Evolutionary conservation across 2,329 filamentous ascomycete genomes (phyloP).

Genomic region (Calcarisporium arbuscula): DNA sequence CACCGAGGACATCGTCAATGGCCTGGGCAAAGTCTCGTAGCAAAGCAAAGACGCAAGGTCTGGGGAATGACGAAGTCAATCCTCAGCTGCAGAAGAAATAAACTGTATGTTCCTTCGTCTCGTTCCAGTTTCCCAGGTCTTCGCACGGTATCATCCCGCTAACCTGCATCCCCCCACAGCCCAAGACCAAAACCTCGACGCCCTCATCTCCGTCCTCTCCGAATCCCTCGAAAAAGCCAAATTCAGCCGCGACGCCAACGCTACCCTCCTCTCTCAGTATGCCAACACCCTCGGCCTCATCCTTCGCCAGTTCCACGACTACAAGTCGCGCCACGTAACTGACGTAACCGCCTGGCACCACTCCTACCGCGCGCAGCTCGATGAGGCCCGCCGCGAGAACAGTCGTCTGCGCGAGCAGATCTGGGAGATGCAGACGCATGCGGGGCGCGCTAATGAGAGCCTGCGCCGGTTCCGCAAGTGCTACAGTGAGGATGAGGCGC

Average conservation of each 20-base stretch:
- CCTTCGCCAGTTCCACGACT: slow-evolving; percentile 59
- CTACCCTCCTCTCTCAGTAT: slow-evolving; percentile 50
- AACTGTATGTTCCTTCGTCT: slow-evolving; percentile 37
- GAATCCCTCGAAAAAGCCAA: slow-evolving; percentile 58
- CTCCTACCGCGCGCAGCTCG: slow-evolving; percentile 58
- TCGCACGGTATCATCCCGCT: too few species aligned
- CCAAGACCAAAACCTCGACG: slow-evolving; percentile 54
- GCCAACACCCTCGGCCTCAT: slow-evolving; percentile 50
- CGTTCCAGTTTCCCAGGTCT: slow-evolving; percentile 4
- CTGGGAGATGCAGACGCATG: slow-evolving; percentile 59
- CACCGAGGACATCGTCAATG: slow-evolving; percentile 58
- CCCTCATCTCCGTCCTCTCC: slow-evolving; percentile 53
- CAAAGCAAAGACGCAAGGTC: slow-evolving; percentile 43
- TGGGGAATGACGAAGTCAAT: slow-evolving; percentile 53
- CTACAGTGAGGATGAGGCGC: slow-evolving; percentile 49
- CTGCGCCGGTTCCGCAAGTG: slow-evolving; percentile 50
- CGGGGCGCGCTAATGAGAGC: slow-evolving; percentile 49
- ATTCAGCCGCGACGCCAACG: slow-evolving; percentile 54
- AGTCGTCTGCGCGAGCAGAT: slow-evolving; percentile 57
- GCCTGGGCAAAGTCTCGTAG: slow-evolving; percentile 55
- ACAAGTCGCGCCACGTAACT: slow-evolving; percentile 55
- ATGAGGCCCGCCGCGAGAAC: slow-evolving; percentile 60
- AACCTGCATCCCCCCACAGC: slow-evolving; percentile 37
- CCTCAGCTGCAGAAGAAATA: slow-evolving; percentile 48
- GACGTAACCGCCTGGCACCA: slow-evolving; percentile 61